These are phyloP conservation scores for Plectosphaerella plurivora DNA, from an alignment of 2,329 filamentous ascomycete genomes.

Conservation along the genomic window DNA sequence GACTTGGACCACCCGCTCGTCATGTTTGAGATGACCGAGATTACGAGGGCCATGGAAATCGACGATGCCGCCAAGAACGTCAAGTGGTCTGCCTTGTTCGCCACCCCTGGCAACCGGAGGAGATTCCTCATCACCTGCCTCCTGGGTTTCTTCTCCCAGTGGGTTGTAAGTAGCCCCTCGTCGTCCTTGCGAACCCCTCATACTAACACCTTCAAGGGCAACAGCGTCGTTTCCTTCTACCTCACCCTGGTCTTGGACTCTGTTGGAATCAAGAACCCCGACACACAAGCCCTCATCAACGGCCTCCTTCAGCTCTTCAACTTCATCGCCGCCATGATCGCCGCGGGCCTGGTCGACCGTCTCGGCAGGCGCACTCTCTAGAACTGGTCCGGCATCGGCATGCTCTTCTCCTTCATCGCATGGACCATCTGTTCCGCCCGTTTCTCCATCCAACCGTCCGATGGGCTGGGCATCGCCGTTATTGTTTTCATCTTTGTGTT, in stretches of 20 bases:
- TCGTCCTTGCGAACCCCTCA: constrained; percentile 1
- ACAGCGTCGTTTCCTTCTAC: constrained; percentile 30
- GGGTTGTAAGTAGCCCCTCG: constrained; percentile 13
- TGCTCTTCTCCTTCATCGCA: constrained; percentile 10
- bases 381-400: constrained; percentile 27
- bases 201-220: constrained; percentile 22
- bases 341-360: constrained; percentile 26
- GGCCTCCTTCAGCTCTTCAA: constrained; percentile 16
- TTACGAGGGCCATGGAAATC: constrained; percentile 7
- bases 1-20: constrained; percentile 21
- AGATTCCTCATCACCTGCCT: constrained; percentile 4
- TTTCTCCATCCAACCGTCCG: constrained; percentile 7
- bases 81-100: constrained; percentile 13
- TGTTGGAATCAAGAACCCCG: constrained; percentile 18
- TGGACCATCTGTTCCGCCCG: constrained; percentile 18
- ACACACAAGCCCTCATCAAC: constrained; percentile 26
- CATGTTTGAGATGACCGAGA: constrained; percentile 11
- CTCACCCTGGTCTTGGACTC: constrained; percentile 28
- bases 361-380: constrained; percentile 10
- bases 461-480: constrained; percentile 31
- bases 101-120: constrained; percentile 11
- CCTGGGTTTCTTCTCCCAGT: constrained; percentile 13
- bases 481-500: constrained; percentile 42
- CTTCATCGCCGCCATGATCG: constrained; percentile 6
- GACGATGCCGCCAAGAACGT: constrained; percentile 12